A percentile compares a stretch with the other conserved stretches of the same genome.
Conservation (phyloP, 371 early-diverging fungal genomes). For the Mucor saturninus region DNA sequence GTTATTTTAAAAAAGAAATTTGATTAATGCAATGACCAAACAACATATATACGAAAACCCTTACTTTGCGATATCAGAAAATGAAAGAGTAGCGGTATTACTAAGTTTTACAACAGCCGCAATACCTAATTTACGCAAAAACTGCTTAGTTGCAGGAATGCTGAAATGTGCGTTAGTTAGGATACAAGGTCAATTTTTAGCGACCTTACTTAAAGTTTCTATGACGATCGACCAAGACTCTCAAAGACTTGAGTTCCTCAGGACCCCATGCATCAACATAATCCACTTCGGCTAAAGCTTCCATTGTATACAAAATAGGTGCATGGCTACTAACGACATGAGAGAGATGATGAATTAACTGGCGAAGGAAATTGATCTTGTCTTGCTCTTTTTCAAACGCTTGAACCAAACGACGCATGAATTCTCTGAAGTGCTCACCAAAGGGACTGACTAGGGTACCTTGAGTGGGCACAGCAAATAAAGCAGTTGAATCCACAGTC, state of each 20-base stretch:
- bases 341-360: constrained; percentile 46
- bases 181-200: background rate
- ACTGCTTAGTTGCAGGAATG: constrained; percentile 37
- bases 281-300: constrained; percentile 38
- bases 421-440: constrained; percentile 44
- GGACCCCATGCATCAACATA: constrained; percentile 39
- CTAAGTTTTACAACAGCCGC: constrained; percentile 29
- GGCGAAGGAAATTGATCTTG: constrained; percentile 36
- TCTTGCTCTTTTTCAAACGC: constrained; percentile 27
- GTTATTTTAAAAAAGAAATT: background rate
- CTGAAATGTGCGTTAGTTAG: no score
- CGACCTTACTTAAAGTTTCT: constrained; percentile 46
- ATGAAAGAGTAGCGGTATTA: constrained; percentile 32
- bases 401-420: constrained; percentile 32
- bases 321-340: constrained; percentile 44
- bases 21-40: background rate
- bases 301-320: constrained; percentile 48
- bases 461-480: constrained; percentile 47
- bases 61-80: constrained; percentile 55
- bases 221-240: constrained; percentile 49
- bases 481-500: constrained; percentile 34
- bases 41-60: background rate
- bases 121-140: constrained; percentile 44
- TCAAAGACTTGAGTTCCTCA: constrained; percentile 51
- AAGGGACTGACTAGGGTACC: constrained; percentile 52